phyloP scores from a whole-genome alignment of 164 flowering plant genomes.

The Vitis cinerea region DNA sequence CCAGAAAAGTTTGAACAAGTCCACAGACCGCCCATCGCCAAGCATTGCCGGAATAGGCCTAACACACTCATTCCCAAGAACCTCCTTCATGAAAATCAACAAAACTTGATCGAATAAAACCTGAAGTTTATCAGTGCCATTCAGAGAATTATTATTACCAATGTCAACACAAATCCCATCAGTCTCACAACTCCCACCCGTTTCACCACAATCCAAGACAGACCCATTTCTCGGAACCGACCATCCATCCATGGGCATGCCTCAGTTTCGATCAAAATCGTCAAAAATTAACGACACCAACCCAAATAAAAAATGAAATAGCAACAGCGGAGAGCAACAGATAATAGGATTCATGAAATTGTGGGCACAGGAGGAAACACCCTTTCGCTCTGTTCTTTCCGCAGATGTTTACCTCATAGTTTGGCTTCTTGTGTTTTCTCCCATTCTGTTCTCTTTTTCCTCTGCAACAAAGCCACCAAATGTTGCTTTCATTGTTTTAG shows the following conservation, averaged over 20 bases:
- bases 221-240: constrained; percentile 29
- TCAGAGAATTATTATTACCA: constrained; percentile 17
- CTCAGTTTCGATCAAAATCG: constrained; percentile 4
- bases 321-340: too few species aligned
- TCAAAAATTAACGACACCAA: too few species aligned
- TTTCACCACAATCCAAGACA: constrained; percentile 16
- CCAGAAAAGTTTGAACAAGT: constrained; percentile 53
- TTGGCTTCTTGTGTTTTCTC: neutral
- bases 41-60: constrained; percentile 46
- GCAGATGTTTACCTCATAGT: neutral
- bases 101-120: constrained; percentile 43
- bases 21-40: constrained; percentile 42
- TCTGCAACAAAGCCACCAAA: too few species aligned
- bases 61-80: constrained; percentile 16
- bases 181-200: neutral
- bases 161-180: constrained; percentile 7
- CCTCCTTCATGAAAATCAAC: constrained; percentile 30
- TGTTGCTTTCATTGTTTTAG: too few species aligned
- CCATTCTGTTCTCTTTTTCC: neutral
- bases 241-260: constrained; percentile 49
- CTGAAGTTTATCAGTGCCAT: constrained; percentile 22
- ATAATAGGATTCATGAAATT: too few species aligned
- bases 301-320: too few species aligned
- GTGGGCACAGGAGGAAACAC: too few species aligned
- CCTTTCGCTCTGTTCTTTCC: too few species aligned